phyloP scores from a whole-genome alignment of 345 rosid genomes.

The Populus tremula region DNA sequence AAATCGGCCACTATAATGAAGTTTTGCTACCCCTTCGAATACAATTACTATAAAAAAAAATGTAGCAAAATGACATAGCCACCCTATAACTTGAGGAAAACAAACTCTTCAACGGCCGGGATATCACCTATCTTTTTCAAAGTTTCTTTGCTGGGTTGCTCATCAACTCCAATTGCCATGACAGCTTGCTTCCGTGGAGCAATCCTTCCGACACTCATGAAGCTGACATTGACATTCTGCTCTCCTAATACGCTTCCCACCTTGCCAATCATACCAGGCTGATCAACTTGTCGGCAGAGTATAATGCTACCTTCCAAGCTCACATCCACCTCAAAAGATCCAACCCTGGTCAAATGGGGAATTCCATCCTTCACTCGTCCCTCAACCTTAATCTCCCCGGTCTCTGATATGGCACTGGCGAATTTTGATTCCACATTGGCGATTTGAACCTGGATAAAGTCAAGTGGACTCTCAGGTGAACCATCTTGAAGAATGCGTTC shows the following conservation, averaged over 20 bases:
- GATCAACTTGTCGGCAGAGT: slow-evolving; percentile 31
- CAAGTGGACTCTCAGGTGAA: slow-evolving; percentile 26
- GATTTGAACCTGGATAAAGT: slow-evolving; percentile 27
- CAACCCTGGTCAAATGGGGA: slow-evolving; percentile 31
- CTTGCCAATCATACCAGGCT: slow-evolving; percentile 31
- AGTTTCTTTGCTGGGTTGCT: slow-evolving; percentile 11
- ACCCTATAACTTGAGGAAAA: slow-evolving; percentile 27
- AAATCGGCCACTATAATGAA: slow-evolving; percentile 20
- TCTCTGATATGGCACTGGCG: slow-evolving; percentile 27
- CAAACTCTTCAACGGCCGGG: slow-evolving; percentile 29
- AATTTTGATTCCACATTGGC: slow-evolving; percentile 32
- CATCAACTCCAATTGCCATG: slow-evolving; percentile 39
- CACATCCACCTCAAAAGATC: slow-evolving; percentile 31
- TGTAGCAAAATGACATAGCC: neutral
- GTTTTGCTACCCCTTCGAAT: slow-evolving; percentile 10
- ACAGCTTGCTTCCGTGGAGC: slow-evolving; percentile 28
- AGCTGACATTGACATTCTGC: slow-evolving; percentile 30
- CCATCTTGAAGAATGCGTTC: slow-evolving; percentile 22
- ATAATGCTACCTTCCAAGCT: slow-evolving; percentile 33
- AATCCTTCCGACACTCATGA: slow-evolving; percentile 34
- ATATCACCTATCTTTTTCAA: slow-evolving; percentile 24
- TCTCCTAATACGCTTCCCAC: slow-evolving; percentile 27
- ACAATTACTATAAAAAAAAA: neutral
- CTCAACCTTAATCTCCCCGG: slow-evolving; percentile 25
- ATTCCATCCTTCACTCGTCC: slow-evolving; percentile 30